phyloP scores from a whole-genome alignment of 2,329 filamentous ascomycete genomes.

The Fusarium stilboides region DNA sequence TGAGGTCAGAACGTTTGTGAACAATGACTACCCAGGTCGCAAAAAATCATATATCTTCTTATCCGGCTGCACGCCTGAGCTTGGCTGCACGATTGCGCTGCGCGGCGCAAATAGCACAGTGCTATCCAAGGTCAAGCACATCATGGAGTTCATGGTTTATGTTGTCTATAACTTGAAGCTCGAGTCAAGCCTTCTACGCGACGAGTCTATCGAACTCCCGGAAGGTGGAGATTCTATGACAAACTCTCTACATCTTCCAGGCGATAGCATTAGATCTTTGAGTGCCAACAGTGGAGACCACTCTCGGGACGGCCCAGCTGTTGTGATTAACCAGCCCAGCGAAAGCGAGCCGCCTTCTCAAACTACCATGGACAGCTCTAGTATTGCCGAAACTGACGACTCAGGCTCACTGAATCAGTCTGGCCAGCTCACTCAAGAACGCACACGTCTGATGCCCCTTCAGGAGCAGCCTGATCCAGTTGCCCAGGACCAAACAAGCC shows the following conservation, averaged over 20 bases:
- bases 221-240: conserved; percentile 64
- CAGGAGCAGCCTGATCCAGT: conserved; percentile 62
- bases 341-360: conserved; percentile 58
- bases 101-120: conserved; percentile 82
- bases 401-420: conserved; percentile 48
- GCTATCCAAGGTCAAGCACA: conserved; percentile 86
- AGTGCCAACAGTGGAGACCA: conserved; percentile 52
- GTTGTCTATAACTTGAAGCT: conserved; percentile 98
- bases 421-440: conserved; percentile 46
- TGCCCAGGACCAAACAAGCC: conserved; percentile 67
- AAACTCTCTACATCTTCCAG: conserved; percentile 59
- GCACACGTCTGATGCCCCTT: conserved; percentile 53
- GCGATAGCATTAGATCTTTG: conserved; percentile 57
- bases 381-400: conserved; percentile 50
- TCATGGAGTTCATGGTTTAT: conserved; percentile 99
- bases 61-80: conserved; percentile 88
- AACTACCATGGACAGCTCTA: conserved; percentile 51
- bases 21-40: conserved; percentile 78
- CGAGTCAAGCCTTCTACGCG: conserved; percentile 93
- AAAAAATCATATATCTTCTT: conserved; percentile 98
- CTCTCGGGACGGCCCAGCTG: conserved; percentile 50
- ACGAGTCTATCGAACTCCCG: conserved; percentile 91
- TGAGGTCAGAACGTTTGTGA: conserved; percentile 95
- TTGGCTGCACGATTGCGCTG: conserved; percentile 95
- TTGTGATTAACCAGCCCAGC: conserved; percentile 55